Evolutionary conservation across 176 grass and related monocot genomes (phyloP), one percentile per base, ranked within the genome.

Genomic region (Aegilops speltoides): DNA sequence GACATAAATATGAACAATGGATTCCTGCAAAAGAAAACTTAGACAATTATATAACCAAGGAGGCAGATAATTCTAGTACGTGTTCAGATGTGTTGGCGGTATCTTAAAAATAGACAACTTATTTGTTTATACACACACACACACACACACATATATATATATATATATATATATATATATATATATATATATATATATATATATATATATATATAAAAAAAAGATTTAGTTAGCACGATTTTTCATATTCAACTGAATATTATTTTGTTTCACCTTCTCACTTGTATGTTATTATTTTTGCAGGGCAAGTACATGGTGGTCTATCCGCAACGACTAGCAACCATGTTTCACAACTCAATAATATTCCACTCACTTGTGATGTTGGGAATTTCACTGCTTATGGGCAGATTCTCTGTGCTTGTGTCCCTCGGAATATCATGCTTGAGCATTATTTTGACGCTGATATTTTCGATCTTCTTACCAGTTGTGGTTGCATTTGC

Each of bases 281-380:
- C 68, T 37, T 86, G 9, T 72, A 45, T 60, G 15, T 84, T 45
- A 32, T 12, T 29, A 84, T 3, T 84, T 81, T 95, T 17, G 83
- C 77, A 98, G 96, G 96, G 96, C 26, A 95, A 86, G 75, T 94
- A 98, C 88, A 98, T 98, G 96, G 88, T 98, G 82, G 88, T 89
- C 32, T 98, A 98, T 83, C 26, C 91, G 26, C 93, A 94, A 72
- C 88, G 83, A 76, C 90, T 92, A 64, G 91, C 96, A 82, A 89
- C 88, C 78, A 92, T 94, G 91, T 84, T 98, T 89, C 84, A 94
- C 73, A 98, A 96, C 79, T 92, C 96, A 5, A 89, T 98, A 78
- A 94, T 98, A 94, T 92, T 95, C 75, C 90, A 98, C 84, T 95
- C 93, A 4, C 82, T 98, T 83, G 84, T 98, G 57, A 91, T 98